Conservation (phyloP, 768 basidiomycete genomes). For the Serendipita indica region DNA sequence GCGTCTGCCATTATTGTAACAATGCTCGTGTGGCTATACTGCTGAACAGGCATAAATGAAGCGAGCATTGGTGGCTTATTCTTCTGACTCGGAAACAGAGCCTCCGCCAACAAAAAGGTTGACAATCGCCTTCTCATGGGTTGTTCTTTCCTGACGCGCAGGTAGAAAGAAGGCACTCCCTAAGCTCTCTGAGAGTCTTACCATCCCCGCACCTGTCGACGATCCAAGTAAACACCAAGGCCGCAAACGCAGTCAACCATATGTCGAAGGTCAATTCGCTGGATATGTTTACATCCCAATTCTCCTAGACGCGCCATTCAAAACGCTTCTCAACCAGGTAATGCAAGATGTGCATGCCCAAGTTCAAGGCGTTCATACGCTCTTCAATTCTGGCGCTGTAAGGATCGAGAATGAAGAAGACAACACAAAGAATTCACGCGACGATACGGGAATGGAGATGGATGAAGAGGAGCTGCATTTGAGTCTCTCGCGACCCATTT, state of each 20-base stretch:
- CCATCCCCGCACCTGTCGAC: conserved; percentile 40
- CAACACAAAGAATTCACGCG: too few relatives aligned
- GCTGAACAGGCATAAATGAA: too few relatives aligned
- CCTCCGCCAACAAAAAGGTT: background rate
- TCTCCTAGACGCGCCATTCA: conserved; percentile 28
- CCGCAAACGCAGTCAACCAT: conserved; percentile 54
- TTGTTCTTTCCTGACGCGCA: background rate
- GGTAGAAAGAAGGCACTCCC: conserved; percentile 44
- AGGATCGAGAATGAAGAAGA: conserved; percentile 12
- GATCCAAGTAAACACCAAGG: conserved; percentile 77
- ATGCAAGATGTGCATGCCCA: conserved; percentile 29
- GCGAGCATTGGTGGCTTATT: background rate
- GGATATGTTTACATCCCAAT: conserved; percentile 65
- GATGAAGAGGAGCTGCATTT: conserved; percentile 54
- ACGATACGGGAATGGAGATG: conserved; percentile 14
- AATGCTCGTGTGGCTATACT: too few relatives aligned
- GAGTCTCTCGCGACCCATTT: conserved; percentile 72
- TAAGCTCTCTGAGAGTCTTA: conserved; percentile 35
- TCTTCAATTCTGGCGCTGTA: background rate
- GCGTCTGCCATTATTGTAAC: too few relatives aligned
- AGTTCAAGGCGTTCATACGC: background rate
- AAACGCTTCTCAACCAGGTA: conserved; percentile 25
- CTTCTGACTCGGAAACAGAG: background rate
- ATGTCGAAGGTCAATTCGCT: conserved; percentile 76
- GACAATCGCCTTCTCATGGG: background rate